phyloP scores from a whole-genome alignment of 257 asterid genomes.

The Scutellaria barbata region DNA sequence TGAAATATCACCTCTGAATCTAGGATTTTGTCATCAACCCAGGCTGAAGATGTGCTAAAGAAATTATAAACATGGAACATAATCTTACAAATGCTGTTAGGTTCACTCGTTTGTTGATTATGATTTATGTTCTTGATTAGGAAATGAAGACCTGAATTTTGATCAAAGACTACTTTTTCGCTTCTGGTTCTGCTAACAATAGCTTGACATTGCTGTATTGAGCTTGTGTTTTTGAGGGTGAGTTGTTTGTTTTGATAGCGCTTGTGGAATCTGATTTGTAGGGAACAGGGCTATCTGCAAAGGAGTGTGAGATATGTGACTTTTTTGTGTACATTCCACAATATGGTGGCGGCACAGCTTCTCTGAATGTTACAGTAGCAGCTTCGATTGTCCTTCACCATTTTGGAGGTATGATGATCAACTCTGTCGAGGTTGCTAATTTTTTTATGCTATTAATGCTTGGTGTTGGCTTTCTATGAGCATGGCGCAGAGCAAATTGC shows the following conservation, averaged over 20 bases:
- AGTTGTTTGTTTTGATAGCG: background rate
- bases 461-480: background rate
- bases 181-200: constrained; percentile 21
- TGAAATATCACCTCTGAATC: background rate
- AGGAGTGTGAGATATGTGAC: constrained; percentile 92
- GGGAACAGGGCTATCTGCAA: constrained; percentile 98
- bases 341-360: constrained; percentile 95
- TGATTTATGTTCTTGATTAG: constrained; percentile 7
- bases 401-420: constrained; percentile 68
- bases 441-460: background rate
- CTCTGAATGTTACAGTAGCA: constrained; percentile 91
- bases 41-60: background rate
- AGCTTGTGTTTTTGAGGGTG: background rate
- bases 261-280: constrained; percentile 32
- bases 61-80: background rate
- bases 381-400: constrained; percentile 95
- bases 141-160: background rate
- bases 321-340: constrained; percentile 95
- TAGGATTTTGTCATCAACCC: background rate
- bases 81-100: constrained; percentile 14
- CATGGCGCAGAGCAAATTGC: background rate
- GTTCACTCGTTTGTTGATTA: constrained; percentile 1
- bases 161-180: background rate
- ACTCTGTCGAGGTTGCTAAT: background rate
- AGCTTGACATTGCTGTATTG: constrained; percentile 23